Evolutionary conservation across 768 basidiomycete genomes (phyloP).

Genomic region (Astraeus odoratus): DNA sequence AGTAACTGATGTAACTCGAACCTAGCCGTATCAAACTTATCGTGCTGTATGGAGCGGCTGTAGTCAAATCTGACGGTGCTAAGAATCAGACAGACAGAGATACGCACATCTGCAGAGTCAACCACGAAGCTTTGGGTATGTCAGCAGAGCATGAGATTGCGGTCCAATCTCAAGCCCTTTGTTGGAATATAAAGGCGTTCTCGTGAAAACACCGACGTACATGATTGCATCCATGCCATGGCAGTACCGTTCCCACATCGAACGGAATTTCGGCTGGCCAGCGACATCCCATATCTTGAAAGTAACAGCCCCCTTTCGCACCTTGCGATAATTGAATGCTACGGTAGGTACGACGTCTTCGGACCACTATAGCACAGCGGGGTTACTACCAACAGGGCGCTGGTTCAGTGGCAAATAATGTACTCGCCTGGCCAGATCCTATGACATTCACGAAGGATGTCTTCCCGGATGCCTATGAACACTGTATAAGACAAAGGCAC

Average conservation of each 20-base stretch:
- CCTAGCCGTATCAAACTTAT: constrained; percentile 75
- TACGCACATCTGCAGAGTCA: constrained; percentile 49
- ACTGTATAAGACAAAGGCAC: neutral
- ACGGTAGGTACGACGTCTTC: constrained; percentile 97
- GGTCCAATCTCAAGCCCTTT: too few species aligned
- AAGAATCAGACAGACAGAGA: neutral
- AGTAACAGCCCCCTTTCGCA: constrained; percentile 83
- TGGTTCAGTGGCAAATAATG: neutral
- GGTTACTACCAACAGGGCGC: neutral
- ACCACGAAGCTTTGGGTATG: constrained; percentile 72
- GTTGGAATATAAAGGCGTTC: constrained; percentile 1
- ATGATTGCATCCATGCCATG: constrained; percentile 89
- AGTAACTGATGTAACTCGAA: constrained; percentile 83
- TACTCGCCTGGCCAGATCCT: constrained; percentile 70
- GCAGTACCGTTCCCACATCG: constrained; percentile 95
- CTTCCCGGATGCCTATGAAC: constrained; percentile 79
- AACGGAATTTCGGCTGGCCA: constrained; percentile 89
- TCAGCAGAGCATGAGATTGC: too few species aligned
- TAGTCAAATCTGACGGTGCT: neutral
- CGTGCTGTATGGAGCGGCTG: constrained; percentile 39
- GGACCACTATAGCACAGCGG: constrained; percentile 80
- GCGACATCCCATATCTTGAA: constrained; percentile 96
- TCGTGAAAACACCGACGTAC: constrained; percentile 36
- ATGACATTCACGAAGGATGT: constrained; percentile 93
- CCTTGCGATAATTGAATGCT: constrained; percentile 86